Base-by-base conservation (phyloP, 1,284 basidiomycete species). In the Cutaneotrichosporon dermatis region DNA sequence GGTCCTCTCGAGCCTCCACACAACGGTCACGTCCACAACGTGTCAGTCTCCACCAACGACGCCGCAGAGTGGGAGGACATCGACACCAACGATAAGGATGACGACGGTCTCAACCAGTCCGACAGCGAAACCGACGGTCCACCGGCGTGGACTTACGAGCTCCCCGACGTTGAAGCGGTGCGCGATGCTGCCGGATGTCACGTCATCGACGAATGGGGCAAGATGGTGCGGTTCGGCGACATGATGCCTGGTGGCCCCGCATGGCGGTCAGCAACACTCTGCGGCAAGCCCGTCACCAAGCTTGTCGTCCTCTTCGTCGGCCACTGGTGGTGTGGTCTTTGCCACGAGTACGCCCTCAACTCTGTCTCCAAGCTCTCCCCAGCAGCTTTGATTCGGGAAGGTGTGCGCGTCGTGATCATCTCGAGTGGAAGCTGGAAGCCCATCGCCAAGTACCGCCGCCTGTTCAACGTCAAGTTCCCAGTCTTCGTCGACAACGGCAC, bases 281-380 rank as follows among this genome's bases (percentile, higher is more conserved):
- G 10, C 2, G 52, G 42, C 12, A n/a, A 42, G 34, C 41, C 52
- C 5, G 41, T 44, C 2, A 43, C 55, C 4, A 55, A 55, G 4
- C 73, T 71, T 8, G 73, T 76, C 10, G 63, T 76, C 6, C 74
- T 78, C 62, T 78, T 75, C 55, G 73, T 76, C 39, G 63, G 76
- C 0, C 63, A 72, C 58, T 77, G 76, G 65, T 77, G 75, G 74
- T 78, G 76, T 59, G 76, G 76, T 11, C 72, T 75, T 60, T 77
- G 75, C 51, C 76, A 78, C 58, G 75, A 79, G 51, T 79, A 73
- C 53, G 74, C 72, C 4, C 66, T 74, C 51, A 70, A 71, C 11
- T 75, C 73, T 0, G 54, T 79, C 3, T 59, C 68, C 0, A 63
- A 70, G 13, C 65, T 77, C 34, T 75, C 77, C 52, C 69, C 70